A percentile compares a stretch with the other conserved stretches of the same genome.
Conservation (phyloP, 495 filamentous ascomycete species). For the Penicillium flavigenum region DNA sequence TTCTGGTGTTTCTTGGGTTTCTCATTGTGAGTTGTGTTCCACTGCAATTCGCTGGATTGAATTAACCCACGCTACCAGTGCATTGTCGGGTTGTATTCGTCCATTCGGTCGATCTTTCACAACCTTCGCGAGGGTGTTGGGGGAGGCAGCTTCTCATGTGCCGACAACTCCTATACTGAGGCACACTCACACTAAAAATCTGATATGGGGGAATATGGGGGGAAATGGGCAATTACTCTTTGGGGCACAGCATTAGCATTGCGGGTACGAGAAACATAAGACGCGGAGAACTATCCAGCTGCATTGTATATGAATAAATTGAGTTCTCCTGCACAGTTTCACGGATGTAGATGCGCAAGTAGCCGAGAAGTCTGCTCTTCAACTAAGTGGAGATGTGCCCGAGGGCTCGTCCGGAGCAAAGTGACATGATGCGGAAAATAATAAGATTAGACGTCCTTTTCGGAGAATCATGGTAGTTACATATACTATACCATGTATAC, state of each 20-base stretch:
- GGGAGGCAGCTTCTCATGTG: slow-evolving; percentile 34
- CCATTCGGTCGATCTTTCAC: slow-evolving; percentile 29
- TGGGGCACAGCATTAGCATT: slow-evolving; percentile 1
- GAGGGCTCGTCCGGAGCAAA: not conserved
- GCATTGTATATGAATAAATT: slow-evolving; percentile 7
- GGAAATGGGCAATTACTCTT: not conserved
- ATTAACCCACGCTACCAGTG: slow-evolving; percentile 12
- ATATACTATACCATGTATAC: too few species aligned
- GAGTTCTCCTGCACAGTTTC: not conserved
- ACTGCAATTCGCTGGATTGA: not conserved
- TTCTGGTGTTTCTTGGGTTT: slow-evolving; percentile 25
- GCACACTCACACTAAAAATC: not conserved
- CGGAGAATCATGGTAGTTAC: too few species aligned
- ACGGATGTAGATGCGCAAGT: not conserved
- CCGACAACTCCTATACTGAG: slow-evolving; percentile 28
- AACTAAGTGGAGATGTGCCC: not conserved
- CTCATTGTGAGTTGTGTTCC: slow-evolving; percentile 29
- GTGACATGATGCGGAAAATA: too few species aligned
- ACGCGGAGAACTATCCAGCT: not conserved
- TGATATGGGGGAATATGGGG: not conserved
- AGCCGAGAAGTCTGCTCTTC: not conserved
- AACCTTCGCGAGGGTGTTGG: slow-evolving; percentile 20
- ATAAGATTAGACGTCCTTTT: too few species aligned
- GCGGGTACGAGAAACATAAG: not conserved
- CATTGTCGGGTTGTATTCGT: slow-evolving; percentile 36